These are phyloP conservation scores for Camellia lanceoleosa DNA, from an alignment of 148 eudicot genomes.

Conservation along the genomic window DNA sequence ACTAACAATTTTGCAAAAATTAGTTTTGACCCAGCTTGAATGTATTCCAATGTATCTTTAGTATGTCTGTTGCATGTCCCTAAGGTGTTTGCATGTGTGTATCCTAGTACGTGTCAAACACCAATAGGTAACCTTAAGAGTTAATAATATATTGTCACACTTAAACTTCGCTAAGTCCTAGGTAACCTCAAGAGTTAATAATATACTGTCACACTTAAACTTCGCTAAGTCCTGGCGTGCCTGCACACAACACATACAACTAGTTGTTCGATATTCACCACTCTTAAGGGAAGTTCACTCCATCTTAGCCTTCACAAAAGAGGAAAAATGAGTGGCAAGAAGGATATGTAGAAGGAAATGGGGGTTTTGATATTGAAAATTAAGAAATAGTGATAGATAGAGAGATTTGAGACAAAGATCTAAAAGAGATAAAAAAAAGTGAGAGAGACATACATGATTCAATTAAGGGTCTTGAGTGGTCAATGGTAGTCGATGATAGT, in stretches of 20 bases:
- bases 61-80: neutral
- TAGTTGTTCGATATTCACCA: neutral
- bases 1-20: neutral
- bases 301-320: neutral
- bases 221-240: neutral
- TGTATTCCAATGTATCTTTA: neutral
- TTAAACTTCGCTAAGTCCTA: no score
- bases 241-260: no score
- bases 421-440: neutral
- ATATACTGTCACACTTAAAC: neutral
- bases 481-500: neutral
- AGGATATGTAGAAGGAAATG: neutral
- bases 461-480: neutral
- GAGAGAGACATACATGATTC: neutral
- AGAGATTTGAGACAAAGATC: neutral
- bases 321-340: no score
- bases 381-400: no score
- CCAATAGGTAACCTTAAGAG: neutral
- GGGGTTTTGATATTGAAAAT: no score
- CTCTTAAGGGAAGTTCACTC: neutral
- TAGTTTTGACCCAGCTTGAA: neutral
- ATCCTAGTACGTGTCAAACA: neutral
- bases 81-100: neutral
- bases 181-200: no score
- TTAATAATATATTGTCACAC: no score